Evolutionary conservation across 371 early-diverging fungal genomes (phyloP).

Genomic region (Mortierella sp.): DNA sequence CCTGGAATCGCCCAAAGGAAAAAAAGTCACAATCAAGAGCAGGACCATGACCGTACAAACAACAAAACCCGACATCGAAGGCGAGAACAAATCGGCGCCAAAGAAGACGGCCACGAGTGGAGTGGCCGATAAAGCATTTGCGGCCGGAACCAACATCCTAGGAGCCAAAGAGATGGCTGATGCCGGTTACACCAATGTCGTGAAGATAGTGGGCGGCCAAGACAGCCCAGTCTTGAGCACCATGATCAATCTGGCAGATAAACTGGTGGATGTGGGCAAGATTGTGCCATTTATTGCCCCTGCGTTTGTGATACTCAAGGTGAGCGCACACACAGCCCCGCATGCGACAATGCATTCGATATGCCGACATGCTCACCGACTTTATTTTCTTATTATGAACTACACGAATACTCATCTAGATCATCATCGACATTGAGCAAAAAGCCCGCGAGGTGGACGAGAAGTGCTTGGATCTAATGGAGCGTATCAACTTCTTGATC

Average conservation of each 20-base stretch:
- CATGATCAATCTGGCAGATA: slow-evolving; percentile 36
- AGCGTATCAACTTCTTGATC: slow-evolving; percentile 62
- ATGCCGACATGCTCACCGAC: not conserved
- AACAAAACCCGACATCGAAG: not conserved
- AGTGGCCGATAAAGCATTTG: slow-evolving; percentile 7
- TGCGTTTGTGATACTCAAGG: slow-evolving; percentile 48
- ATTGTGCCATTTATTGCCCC: slow-evolving; percentile 59
- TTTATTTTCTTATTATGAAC: not conserved
- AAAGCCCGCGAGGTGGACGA: slow-evolving; percentile 58
- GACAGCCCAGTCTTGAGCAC: slow-evolving; percentile 20
- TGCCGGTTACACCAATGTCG: not conserved
- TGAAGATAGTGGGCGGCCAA: slow-evolving; percentile 5
- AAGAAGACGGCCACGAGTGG: not conserved
- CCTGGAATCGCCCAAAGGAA: not conserved
- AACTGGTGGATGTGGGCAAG: slow-evolving; percentile 54
- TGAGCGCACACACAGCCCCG: not conserved
- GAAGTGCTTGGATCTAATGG: slow-evolving; percentile 60
- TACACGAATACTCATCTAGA: slow-evolving; percentile 14
- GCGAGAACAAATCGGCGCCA: not conserved
- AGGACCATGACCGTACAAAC: not conserved
- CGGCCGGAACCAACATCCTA: slow-evolving; percentile 11
- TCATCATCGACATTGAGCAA: slow-evolving; percentile 61
- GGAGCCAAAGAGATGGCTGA: slow-evolving; percentile 16
- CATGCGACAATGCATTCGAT: not conserved
- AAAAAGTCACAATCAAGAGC: not conserved